These are phyloP conservation scores for Triticum turgidum DNA, from an alignment of 176 grass and related monocot genomes.

Conservation along the genomic window DNA sequence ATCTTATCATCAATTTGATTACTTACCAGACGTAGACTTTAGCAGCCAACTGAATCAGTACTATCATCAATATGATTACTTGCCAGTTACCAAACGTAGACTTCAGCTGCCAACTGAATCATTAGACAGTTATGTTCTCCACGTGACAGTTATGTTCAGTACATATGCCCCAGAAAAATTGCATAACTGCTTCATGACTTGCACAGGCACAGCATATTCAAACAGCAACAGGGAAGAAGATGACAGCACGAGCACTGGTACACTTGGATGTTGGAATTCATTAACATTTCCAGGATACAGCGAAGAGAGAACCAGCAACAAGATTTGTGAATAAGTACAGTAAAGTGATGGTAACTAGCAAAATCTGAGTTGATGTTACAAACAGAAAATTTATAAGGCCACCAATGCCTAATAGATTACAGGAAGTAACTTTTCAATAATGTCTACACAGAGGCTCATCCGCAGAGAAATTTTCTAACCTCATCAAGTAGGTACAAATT, in stretches of 20 bases:
- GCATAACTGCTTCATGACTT: too few relatives aligned
- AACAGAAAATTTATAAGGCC: slow-evolving; percentile 28
- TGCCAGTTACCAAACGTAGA: too few relatives aligned
- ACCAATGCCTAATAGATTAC: slow-evolving; percentile 50
- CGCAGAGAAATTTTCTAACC: slow-evolving; percentile 17
- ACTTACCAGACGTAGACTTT: too few relatives aligned
- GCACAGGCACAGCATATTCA: too few relatives aligned
- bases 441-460: slow-evolving; percentile 36
- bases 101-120: too few relatives aligned
- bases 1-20: too few relatives aligned
- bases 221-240: neutral
- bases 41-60: too few relatives aligned
- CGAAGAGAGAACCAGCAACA: neutral
- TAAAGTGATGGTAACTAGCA: slow-evolving; percentile 30
- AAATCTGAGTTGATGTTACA: slow-evolving; percentile 58
- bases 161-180: neutral
- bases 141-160: neutral
- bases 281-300: neutral
- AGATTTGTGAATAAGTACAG: slow-evolving; percentile 6
- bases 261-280: neutral
- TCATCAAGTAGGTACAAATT: slow-evolving; percentile 93
- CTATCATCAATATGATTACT: too few relatives aligned
- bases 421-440: slow-evolving; percentile 29
- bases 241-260: neutral
- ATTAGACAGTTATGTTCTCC: too few relatives aligned